Evolutionary conservation across 2,329 filamentous ascomycete species (phyloP).

Genomic region (Beauveria sp.): DNA sequence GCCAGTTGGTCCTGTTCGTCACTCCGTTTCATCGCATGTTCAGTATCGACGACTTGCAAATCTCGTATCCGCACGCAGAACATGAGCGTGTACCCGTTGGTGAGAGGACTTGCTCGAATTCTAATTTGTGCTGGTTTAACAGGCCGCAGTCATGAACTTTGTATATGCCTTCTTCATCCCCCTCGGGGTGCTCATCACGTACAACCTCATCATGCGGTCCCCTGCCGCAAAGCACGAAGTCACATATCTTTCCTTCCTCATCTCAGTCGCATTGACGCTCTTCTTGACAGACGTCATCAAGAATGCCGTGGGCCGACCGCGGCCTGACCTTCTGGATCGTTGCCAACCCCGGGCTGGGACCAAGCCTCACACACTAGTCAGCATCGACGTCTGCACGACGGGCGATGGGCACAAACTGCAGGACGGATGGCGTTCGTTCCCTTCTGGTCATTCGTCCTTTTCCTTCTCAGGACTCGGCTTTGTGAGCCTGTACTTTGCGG

Average conservation of each 20-base stretch:
- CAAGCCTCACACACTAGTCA: slow-evolving; percentile 46
- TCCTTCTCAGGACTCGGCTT: slow-evolving; percentile 74
- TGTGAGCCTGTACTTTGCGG: slow-evolving; percentile 60
- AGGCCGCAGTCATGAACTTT: slow-evolving; percentile 57
- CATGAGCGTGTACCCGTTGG: slow-evolving; percentile 75
- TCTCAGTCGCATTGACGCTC: slow-evolving; percentile 66
- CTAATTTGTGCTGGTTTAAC: not conserved
- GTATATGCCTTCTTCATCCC: slow-evolving; percentile 72
- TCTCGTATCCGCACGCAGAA: slow-evolving; percentile 80
- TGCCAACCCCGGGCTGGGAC: slow-evolving; percentile 61
- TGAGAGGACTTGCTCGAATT: slow-evolving; percentile 30
- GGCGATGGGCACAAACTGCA: slow-evolving; percentile 61
- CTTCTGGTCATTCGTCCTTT: slow-evolving; percentile 72
- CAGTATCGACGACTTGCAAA: slow-evolving; percentile 72
- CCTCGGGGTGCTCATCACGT: slow-evolving; percentile 55
- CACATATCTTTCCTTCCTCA: slow-evolving; percentile 71
- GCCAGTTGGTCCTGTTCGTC: slow-evolving; percentile 33
- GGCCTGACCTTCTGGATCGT: slow-evolving; percentile 58
- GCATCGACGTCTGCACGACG: slow-evolving; percentile 66
- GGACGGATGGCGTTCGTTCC: slow-evolving; percentile 80
- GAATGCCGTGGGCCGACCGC: slow-evolving; percentile 72
- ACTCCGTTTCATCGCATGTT: slow-evolving; percentile 95
- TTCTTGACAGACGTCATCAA: slow-evolving; percentile 90
- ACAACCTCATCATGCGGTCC: slow-evolving; percentile 55
- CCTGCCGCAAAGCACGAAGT: slow-evolving; percentile 76